Base-by-base conservation (phyloP, 1,139 yeast species). In the Yamadazyma friedrichii region DNA sequence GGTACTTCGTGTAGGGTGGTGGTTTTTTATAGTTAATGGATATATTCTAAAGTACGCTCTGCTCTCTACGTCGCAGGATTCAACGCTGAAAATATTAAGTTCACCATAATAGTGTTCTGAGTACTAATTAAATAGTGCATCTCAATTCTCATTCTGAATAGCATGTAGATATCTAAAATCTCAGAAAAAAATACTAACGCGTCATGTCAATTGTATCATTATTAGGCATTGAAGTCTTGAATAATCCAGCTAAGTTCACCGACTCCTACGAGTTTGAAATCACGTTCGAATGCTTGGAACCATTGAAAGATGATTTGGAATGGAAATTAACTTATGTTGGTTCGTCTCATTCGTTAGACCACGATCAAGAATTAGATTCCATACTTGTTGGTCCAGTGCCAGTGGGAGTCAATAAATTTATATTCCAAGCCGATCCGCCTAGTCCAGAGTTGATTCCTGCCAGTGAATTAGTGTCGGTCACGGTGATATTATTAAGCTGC, bases 321-420 rank as follows among this genome's bases (percentile, higher is more conserved):
- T 93, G 98, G 98, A 93, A 93, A 61, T 70, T 93, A 48, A 93
- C 97, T 3, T 93, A 93, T 54, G 98, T 93, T 38, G 98, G 99
- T 1, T 87, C 96, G 8, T 89, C 96, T 1, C 77, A 94, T 41
- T 88, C 96, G 28, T 61, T 88, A 44, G 97, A 93, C 52, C 97
- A 93, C 54, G 99, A 93, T 62, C 98, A 94, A 64, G 98, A 91
- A 59, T 70, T 93, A 42, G 99, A 93, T 58, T 88, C 97, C 2
- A 82, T 94, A 35, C 70, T 94, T 20, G 99, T 93, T 4, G 98
- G 99, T 0, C 99, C 98, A 0, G 96, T 93, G 3, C 99, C 98
- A 0, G 95, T 93, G 4, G 99, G 99, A 1, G 82, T 93, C 40
- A 93, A 93, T 59, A 91, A 93, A 63, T 94, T 93, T 54, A 74